These are phyloP conservation scores for Solanum arcanum DNA, from an alignment of 257 asterid species.

Conservation along the genomic window DNA sequence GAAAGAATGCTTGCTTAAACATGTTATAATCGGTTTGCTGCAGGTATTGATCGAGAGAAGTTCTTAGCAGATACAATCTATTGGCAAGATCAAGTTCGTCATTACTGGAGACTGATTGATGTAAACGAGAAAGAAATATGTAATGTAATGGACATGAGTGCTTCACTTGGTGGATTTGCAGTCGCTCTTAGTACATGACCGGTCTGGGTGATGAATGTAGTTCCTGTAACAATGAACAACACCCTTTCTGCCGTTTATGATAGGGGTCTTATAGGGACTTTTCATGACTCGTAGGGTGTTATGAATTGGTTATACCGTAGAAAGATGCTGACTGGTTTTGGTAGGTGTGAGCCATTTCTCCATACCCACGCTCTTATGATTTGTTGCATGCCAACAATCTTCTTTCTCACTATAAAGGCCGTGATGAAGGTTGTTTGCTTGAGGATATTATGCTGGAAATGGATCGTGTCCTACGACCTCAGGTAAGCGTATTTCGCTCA, in stretches of 20 bases:
- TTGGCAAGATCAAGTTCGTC: constrained; percentile 96
- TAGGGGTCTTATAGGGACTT: constrained; percentile 70
- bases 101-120: constrained; percentile 84
- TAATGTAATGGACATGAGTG: constrained; percentile 89
- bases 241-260: constrained; percentile 73
- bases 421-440: constrained; percentile 59
- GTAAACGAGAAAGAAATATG: constrained; percentile 59
- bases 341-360: constrained; percentile 90
- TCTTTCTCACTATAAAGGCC: constrained; percentile 44
- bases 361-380: constrained; percentile 85
- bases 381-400: constrained; percentile 41
- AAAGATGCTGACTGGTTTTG: not conserved
- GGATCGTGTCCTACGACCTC: constrained; percentile 81
- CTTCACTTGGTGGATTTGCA: constrained; percentile 84
- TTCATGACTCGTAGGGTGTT: constrained; percentile 69
- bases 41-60: constrained; percentile 54
- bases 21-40: not conserved
- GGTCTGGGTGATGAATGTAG: constrained; percentile 80
- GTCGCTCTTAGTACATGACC: constrained; percentile 83
- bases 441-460: constrained; percentile 89
- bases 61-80: constrained; percentile 63
- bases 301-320: not conserved
- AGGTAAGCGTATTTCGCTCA: constrained; percentile 23
- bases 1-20: not conserved
- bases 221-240: constrained; percentile 48